These are phyloP conservation scores for Fimicolochytrium jonesii DNA, from an alignment of 192 early-diverging fungal species.

Conservation along the genomic window DNA sequence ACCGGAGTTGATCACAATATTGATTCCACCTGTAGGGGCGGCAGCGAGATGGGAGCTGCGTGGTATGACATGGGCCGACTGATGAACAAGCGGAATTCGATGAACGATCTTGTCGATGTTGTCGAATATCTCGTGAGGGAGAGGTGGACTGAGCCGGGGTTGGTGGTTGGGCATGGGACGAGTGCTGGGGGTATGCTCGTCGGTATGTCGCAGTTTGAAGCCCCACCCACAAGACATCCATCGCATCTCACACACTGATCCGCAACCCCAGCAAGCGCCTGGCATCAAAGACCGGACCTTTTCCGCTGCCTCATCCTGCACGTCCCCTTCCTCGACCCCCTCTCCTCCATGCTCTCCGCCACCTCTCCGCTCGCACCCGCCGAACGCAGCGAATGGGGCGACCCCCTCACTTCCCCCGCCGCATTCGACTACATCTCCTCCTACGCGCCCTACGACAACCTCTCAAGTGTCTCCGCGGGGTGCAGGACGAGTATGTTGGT, in stretches of 20 bases:
- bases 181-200: conserved; percentile 32
- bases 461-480: conserved; percentile 1
- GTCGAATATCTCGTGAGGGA: conserved; percentile 47
- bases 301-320: conserved; percentile 29
- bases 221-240: not conserved
- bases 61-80: conserved; percentile 38
- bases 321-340: conserved; percentile 31
- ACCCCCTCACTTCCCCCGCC: conserved; percentile 1
- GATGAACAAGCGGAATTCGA: conserved; percentile 46
- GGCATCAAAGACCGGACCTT: conserved; percentile 25
- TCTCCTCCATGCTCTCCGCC: conserved; percentile 24
- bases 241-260: too few species aligned
- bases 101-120: conserved; percentile 53
- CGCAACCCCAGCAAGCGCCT: conserved; percentile 3
- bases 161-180: conserved; percentile 24
- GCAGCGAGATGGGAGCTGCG: conserved; percentile 39
- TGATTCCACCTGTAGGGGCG: conserved; percentile 26
- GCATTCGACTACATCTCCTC: conserved; percentile 12
- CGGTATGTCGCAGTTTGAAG: conserved; percentile 4
- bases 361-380: conserved; percentile 12
- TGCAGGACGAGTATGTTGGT: not conserved
- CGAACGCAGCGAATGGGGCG: conserved; percentile 33
- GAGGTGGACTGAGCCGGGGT: conserved; percentile 35
- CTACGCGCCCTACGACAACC: conserved; percentile 27
- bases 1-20: not conserved